Base-by-base conservation (phyloP, 1,284 basidiomycete genomes). In the Austropuccinia psidii region DNA sequence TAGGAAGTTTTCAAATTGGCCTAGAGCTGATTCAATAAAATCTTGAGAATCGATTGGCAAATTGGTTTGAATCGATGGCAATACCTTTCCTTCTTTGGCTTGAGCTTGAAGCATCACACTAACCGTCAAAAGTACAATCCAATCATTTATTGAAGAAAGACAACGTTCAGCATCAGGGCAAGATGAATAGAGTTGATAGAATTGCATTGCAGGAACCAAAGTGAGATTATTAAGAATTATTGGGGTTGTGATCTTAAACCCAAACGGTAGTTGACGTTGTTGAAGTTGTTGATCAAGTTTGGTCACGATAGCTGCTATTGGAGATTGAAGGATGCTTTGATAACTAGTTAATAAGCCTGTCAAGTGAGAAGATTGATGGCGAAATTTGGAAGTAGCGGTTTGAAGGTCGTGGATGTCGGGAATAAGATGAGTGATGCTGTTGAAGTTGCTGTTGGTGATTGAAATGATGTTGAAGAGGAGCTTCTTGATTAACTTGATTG, bases 231-330 rank as follows among this genome's bases (percentile, higher is more conserved):
- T 64, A 19, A 64, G 57, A n/a, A 73, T 73, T 35, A 64, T 52
- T 35, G 70, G 70, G 13, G 60, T 62, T n/a, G 70, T 73, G 50
- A 73, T 62, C 47, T 73, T 55, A 33, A 73, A 57, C 21, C 55
- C 47, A 21, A 73, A 73, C 35, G 43, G 29, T 21, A 73, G 52
- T 31, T 72, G 68, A n/a, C 55, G 65, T 57, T 68, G 21, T 5
- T 54, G 35, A 13, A 47, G 62, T 65, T 15, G n/a, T 21, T 45
- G 60, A n/a, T n/a, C n/a, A n/a, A n/a, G n/a, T n/a, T n/a, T n/a
- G n/a, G n/a, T n/a, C n/a, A n/a, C n/a, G n/a, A n/a, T n/a, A 29
- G 39, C 2, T n/a, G 31, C 31, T 33, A n/a, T 11, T n/a, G 27
- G 29, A 9, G 62, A 47, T 24, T 65, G 62, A 24, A 72, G 43